Base-by-base conservation (phyloP, 2,329 filamentous ascomycete species). In the Emergomyces orientalis region DNA sequence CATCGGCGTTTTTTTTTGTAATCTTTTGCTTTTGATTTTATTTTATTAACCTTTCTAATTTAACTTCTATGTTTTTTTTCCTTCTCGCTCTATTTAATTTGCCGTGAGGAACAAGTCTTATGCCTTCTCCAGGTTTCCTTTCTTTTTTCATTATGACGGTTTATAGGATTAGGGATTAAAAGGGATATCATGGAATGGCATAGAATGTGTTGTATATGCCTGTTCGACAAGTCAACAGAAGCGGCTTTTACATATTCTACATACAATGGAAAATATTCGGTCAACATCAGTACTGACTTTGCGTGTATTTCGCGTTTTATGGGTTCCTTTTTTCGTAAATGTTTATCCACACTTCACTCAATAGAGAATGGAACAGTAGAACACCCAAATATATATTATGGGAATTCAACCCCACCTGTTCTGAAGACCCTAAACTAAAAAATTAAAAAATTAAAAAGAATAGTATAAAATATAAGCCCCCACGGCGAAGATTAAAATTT, bases 1-100 rank as follows among this genome's bases (percentile, higher is more conserved):
- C 77, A 80, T 80, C 76, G 77, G 78, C 77, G 74, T 77, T 76
- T 68, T 60, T 39, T 60, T 19, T 63, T 52, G 13, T 27, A 27
- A 27, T 51, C 22, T 51, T 27, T 27, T 14, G 34, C 19, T 45
- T 51, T 59, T 41, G 11, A 5, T 25, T 27, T 39, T 39, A 61
- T 47, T 56, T 27, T 27, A 54, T 56, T 62, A 22, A 17, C 55
- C 30, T 27, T 62, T 61, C 9, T 54, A 51, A 37, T 52, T 62
- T 11, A 47, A 45, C 52, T 37, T 37, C 52, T 54, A 30, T 61
- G 45, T 32, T 41, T 62, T n/a, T 22, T 52, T 52, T 37, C 34
- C 34, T 52, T 32, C 45, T 49, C 45, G 13, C 19, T 59, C 19
- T 27, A 49, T 13, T 30, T 30, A 30, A 34, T 51, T 59, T 43